phyloP scores from a whole-genome alignment of 306 rosid genomes.

The Mimosa pudica region DNA sequence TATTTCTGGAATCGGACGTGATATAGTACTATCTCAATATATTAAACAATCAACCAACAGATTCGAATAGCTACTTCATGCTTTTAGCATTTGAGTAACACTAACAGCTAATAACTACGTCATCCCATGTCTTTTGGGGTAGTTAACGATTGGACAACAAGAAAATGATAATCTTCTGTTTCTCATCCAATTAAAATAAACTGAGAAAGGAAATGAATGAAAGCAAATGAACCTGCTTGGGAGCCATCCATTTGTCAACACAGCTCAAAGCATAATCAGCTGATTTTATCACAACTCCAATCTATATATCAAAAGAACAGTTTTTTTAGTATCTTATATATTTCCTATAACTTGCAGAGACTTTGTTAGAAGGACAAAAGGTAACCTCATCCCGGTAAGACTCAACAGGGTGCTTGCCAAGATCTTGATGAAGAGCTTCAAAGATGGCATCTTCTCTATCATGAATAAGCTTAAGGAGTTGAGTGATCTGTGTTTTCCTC shows the following conservation, averaged over 20 bases:
- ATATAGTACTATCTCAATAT: background rate
- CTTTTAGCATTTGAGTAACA: background rate
- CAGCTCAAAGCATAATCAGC: slow-evolving; percentile 43
- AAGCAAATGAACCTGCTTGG: slow-evolving; percentile 38
- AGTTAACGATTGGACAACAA: background rate
- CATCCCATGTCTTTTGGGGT: background rate
- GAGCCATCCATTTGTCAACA: slow-evolving; percentile 76
- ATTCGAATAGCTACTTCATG: background rate
- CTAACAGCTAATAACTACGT: background rate
- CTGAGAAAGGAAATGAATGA: background rate
- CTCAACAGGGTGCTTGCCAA: slow-evolving; percentile 82
- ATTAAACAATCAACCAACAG: background rate
- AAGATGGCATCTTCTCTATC: slow-evolving; percentile 60
- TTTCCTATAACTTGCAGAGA: background rate
- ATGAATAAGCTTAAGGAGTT: slow-evolving; percentile 56
- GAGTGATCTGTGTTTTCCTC: slow-evolving; percentile 75
- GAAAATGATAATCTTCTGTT: background rate
- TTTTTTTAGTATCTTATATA: background rate
- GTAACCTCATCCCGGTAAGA: slow-evolving; percentile 79
- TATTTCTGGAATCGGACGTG: background rate
- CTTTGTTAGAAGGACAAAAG: background rate
- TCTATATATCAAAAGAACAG: slow-evolving; percentile 44
- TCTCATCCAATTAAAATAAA: background rate
- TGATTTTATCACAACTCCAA: slow-evolving; percentile 74
- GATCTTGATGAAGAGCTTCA: slow-evolving; percentile 72